These are phyloP conservation scores for Rhizoclosmatium globosum DNA, from an alignment of 192 early-diverging fungal species.

Conservation along the genomic window DNA sequence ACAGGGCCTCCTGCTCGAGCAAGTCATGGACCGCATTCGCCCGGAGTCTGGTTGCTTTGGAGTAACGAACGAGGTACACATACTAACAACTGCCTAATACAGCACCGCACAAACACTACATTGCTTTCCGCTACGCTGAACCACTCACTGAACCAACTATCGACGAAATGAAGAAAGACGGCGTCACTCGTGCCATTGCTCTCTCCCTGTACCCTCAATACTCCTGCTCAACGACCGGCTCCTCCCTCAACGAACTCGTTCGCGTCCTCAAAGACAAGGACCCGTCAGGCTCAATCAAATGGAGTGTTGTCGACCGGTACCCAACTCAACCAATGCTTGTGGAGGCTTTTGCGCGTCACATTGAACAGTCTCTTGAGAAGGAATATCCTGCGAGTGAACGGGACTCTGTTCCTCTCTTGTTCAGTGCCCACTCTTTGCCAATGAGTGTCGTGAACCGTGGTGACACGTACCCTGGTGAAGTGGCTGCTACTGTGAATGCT, in stretches of 20 bases:
- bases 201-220: slow-evolving; percentile 97
- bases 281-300: slow-evolving; percentile 72
- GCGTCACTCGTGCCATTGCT: slow-evolving; percentile 84
- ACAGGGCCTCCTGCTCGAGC: slow-evolving; percentile 83
- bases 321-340: slow-evolving; percentile 87
- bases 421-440: slow-evolving; percentile 96
- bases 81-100: neutral
- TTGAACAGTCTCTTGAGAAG: slow-evolving; percentile 67
- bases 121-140: slow-evolving; percentile 90
- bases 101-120: slow-evolving; percentile 91
- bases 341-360: slow-evolving; percentile 82
- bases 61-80: neutral
- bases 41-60: slow-evolving; percentile 73
- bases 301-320: slow-evolving; percentile 98
- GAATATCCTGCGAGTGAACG: slow-evolving; percentile 74
- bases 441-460: slow-evolving; percentile 93
- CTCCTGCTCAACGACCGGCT: slow-evolving; percentile 94
- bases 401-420: slow-evolving; percentile 81
- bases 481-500: slow-evolving; percentile 39
- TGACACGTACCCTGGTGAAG: slow-evolving; percentile 28
- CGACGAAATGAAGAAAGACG: slow-evolving; percentile 80
- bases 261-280: slow-evolving; percentile 67
- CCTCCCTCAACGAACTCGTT: slow-evolving; percentile 89
- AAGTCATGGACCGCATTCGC: slow-evolving; percentile 73
- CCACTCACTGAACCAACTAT: slow-evolving; percentile 82